Percentiles rank a stretch among this genome's conserved stretches.
phyloP scores from a whole-genome alignment of 495 filamentous ascomycete species.

The Hypoxylon lenormandii region DNA sequence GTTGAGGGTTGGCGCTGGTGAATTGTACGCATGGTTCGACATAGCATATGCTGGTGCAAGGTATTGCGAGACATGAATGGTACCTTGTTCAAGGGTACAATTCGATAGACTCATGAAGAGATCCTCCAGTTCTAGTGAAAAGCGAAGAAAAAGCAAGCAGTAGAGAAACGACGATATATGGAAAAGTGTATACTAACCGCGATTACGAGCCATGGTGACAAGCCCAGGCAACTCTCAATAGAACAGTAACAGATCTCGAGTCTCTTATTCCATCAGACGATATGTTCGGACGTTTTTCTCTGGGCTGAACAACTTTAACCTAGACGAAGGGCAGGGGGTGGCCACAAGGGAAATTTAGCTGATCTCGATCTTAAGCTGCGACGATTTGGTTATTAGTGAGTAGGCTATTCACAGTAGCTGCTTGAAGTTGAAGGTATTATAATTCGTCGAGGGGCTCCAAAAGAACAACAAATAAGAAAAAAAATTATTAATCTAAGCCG shows the following conservation, averaged over 20 bases:
- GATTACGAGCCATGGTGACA: conserved; percentile 59
- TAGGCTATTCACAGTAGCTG: conserved; percentile 21
- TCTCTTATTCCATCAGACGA: conserved; percentile 41
- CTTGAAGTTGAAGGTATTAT: conserved; percentile 16
- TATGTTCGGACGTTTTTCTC: conserved; percentile 18
- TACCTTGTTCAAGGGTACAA: conserved; percentile 22
- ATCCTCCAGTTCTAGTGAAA: conserved; percentile 10
- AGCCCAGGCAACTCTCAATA: conserved; percentile 17
- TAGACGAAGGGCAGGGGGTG: conserved; percentile 33
- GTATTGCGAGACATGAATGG: conserved; percentile 28
- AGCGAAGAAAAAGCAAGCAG: conserved; percentile 4
- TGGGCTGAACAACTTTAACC: conserved; percentile 10
- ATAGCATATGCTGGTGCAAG: conserved; percentile 41
- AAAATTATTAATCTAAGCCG: conserved; percentile 28
- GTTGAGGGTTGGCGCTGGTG: conserved; percentile 15
- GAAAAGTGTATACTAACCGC: conserved; percentile 57
- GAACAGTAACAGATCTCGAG: background rate
- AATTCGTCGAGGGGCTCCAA: conserved; percentile 17
- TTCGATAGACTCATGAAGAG: conserved; percentile 10
- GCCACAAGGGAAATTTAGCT: conserved; percentile 32
- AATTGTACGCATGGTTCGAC: conserved; percentile 19
- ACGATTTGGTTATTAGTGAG: conserved; percentile 24
- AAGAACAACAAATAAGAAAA: conserved; percentile 21
- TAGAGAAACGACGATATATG: conserved; percentile 1
- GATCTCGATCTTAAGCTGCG: conserved; percentile 19